phyloP scores from a whole-genome alignment of 78 protist species.

The Reticulomyxa filosa region DNA sequence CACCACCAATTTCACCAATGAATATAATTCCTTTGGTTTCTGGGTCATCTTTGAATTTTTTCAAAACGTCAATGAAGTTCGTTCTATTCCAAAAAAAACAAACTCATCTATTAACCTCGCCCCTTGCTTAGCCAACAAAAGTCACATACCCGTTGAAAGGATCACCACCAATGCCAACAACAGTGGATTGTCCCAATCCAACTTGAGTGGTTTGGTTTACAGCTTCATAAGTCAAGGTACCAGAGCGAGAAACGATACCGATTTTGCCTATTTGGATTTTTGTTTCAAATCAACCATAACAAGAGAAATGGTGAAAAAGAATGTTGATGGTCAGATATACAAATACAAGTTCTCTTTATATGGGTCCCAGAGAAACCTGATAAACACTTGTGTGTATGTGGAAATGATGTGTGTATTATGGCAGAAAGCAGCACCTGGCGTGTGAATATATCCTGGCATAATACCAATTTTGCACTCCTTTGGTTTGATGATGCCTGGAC shows the following conservation, averaged over 20 bases:
- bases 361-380: too few relatives aligned
- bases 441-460: slow-evolving; percentile 80
- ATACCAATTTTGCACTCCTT: slow-evolving; percentile 97
- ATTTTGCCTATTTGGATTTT: slow-evolving; percentile 91
- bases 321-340: too few relatives aligned
- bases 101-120: too few relatives aligned
- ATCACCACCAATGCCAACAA: slow-evolving; percentile 97
- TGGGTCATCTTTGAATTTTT: slow-evolving; percentile 5
- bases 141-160: slow-evolving; percentile 99
- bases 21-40: slow-evolving; percentile 39
- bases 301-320: too few relatives aligned
- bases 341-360: too few relatives aligned
- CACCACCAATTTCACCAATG: slow-evolving; percentile 98
- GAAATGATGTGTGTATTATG: not conserved
- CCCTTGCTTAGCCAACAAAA: too few relatives aligned
- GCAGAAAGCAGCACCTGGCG: not conserved
- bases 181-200: slow-evolving; percentile 84
- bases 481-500: slow-evolving; percentile 95
- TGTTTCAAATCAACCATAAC: too few relatives aligned
- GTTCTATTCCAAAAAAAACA: too few relatives aligned
- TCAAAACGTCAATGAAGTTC: slow-evolving; percentile 82
- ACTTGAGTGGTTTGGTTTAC: slow-evolving; percentile 85
- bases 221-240: slow-evolving; percentile 96
- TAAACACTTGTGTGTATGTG: too few relatives aligned
- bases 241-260: slow-evolving; percentile 85